A percentile compares a stretch with the other conserved stretches of the same genome.
phyloP scores from a whole-genome alignment of 225 moss, liverwort and hornwort genomes.

The Marchantia paleacea region DNA sequence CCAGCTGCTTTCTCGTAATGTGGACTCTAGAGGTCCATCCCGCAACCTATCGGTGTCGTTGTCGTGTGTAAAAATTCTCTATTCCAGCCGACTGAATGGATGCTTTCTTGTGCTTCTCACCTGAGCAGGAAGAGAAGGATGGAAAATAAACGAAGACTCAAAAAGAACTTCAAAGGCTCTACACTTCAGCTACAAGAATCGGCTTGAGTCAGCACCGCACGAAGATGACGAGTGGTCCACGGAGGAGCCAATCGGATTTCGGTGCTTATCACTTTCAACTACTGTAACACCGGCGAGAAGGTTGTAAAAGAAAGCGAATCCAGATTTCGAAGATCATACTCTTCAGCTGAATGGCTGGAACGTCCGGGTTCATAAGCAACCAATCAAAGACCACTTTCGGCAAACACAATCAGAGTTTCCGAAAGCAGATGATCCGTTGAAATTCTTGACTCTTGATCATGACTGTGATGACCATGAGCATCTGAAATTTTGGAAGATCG shows the following conservation, averaged over 20 bases:
- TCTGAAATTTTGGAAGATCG: not conserved
- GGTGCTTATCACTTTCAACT: not conserved
- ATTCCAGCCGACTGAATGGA: not conserved
- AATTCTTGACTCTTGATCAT: not conserved
- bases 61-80: not conserved
- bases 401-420: not conserved
- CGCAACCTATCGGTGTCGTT: not conserved
- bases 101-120: slow-evolving; percentile 3
- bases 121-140: slow-evolving; percentile 13
- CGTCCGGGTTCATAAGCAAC: too few species aligned
- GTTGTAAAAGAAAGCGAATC: not conserved
- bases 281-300: not conserved
- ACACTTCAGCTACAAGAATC: not conserved
- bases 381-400: not conserved
- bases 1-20: not conserved
- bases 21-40: not conserved
- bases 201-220: not conserved
- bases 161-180: not conserved
- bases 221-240: not conserved
- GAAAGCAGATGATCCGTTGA: not conserved
- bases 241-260: not conserved
- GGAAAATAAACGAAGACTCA: not conserved
- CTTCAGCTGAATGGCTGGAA: too few species aligned
- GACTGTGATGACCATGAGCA: not conserved
- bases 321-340: not conserved